Percentiles rank a stretch among this genome's conserved stretches.
Conservation (phyloP, 2,329 filamentous ascomycete genomes). For the Cryphonectria naterciae region DNA sequence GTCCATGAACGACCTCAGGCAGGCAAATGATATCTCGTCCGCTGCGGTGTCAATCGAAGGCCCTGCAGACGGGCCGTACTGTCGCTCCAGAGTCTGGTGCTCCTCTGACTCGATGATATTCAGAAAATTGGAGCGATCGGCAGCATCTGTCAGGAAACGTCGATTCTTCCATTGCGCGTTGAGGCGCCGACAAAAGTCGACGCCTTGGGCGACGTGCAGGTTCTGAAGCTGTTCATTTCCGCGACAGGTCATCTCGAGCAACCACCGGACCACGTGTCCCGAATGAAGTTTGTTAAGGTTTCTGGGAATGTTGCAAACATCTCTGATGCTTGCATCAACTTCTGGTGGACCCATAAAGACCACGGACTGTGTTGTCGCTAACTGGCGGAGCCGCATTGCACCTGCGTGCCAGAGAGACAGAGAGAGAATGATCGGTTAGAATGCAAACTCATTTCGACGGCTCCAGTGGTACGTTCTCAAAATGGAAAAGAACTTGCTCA, state of each 20-base stretch:
- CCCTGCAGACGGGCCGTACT: constrained; percentile 51
- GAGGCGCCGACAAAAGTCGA: constrained; percentile 61
- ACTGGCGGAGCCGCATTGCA: constrained; percentile 66
- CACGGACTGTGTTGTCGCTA: constrained; percentile 59
- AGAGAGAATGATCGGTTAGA: neutral
- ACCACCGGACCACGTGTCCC: constrained; percentile 53
- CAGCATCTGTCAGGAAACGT: constrained; percentile 42
- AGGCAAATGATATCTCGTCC: constrained; percentile 19
- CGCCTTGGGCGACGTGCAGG: constrained; percentile 63
- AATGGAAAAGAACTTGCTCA: constrained; percentile 34
- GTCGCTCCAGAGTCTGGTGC: constrained; percentile 57
- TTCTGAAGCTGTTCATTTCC: constrained; percentile 62
- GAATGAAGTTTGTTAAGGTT: constrained; percentile 44
- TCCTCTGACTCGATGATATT: constrained; percentile 54
- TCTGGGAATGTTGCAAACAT: constrained; percentile 42
- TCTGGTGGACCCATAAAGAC: constrained; percentile 62
- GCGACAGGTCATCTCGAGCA: constrained; percentile 66
- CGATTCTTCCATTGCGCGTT: constrained; percentile 51
- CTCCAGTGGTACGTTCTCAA: neutral
- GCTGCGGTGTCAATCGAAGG: constrained; percentile 32
- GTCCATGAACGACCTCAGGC: constrained; percentile 35
- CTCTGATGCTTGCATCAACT: constrained; percentile 63
- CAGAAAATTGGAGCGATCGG: constrained; percentile 47
- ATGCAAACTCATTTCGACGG: neutral
- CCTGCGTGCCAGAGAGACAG: constrained; percentile 42